A percentile compares a stretch with the other conserved stretches of the same genome.
phyloP scores from a whole-genome alignment of 495 filamentous ascomycete genomes.

The Xylaria telfairii region DNA sequence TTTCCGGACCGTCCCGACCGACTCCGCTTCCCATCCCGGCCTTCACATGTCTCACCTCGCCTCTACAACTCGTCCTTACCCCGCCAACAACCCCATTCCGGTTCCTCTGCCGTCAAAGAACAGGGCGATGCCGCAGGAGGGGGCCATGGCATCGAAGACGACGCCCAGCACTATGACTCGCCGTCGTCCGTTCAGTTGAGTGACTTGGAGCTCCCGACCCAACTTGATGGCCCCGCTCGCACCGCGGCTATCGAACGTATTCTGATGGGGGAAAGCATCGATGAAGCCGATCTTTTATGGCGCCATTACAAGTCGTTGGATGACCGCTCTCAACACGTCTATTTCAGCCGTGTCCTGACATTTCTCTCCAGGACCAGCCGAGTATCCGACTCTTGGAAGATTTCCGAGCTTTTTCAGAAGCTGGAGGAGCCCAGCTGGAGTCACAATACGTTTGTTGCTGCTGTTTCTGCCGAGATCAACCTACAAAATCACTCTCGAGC shows the following conservation, averaged over 20 bases:
- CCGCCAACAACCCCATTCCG: background rate
- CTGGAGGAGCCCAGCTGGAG: conserved; percentile 31
- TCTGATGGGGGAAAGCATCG: conserved; percentile 10
- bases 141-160: background rate
- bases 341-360: conserved; percentile 24
- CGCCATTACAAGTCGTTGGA: conserved; percentile 31
- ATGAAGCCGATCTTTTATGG: conserved; percentile 33
- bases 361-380: conserved; percentile 33
- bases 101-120: background rate
- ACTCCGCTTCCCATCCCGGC: conserved; percentile 20
- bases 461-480: conserved; percentile 35
- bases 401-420: conserved; percentile 37
- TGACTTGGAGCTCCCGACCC: background rate
- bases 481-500: conserved; percentile 33
- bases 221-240: background rate
- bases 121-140: background rate
- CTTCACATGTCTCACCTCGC: conserved; percentile 29
- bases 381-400: conserved; percentile 36
- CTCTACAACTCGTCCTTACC: conserved; percentile 34
- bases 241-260: conserved; percentile 23
- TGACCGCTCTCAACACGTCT: conserved; percentile 22
- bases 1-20: conserved; percentile 21
- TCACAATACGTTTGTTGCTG: conserved; percentile 28
- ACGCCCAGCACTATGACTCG: background rate
- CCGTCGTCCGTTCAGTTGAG: background rate